Percentiles rank a stretch among this genome's conserved stretches.
These are phyloP conservation scores for Alternaria novae-zelandiae DNA, from an alignment of 2,329 filamentous ascomycete species.

Conservation along the genomic window DNA sequence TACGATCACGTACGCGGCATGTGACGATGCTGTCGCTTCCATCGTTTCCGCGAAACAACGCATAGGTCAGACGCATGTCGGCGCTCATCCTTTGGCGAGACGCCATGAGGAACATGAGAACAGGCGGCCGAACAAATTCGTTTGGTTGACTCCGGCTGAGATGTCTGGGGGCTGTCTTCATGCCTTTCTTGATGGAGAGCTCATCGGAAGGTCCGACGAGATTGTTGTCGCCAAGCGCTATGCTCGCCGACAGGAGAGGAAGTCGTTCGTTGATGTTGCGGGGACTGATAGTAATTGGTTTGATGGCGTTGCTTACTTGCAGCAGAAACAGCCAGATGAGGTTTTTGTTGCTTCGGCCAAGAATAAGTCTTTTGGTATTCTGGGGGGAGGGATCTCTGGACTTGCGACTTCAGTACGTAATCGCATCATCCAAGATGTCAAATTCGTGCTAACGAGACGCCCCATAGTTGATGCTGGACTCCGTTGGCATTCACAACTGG, in stretches of 20 bases:
- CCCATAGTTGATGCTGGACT: constrained; percentile 35
- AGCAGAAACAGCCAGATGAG: constrained; percentile 57
- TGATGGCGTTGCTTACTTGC: constrained; percentile 64
- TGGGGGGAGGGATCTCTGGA: constrained; percentile 68
- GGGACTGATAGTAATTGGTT: constrained; percentile 65
- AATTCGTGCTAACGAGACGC: not conserved
- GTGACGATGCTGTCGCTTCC: constrained; percentile 4
- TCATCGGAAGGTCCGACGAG: constrained; percentile 46
- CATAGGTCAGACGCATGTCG: constrained; percentile 29
- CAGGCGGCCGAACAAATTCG: constrained; percentile 39
- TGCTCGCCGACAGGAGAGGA: constrained; percentile 29
- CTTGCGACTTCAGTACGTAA: constrained; percentile 56
- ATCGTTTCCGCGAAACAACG: constrained; percentile 13
- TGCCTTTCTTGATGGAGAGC: constrained; percentile 43
- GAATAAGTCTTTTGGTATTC: constrained; percentile 63
- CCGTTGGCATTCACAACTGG: constrained; percentile 63
- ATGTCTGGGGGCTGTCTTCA: constrained; percentile 48
- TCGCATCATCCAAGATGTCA: not conserved
- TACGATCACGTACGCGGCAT: constrained; percentile 29
- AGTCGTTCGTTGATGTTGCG: constrained; percentile 53
- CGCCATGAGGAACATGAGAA: constrained; percentile 23
- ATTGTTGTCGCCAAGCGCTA: constrained; percentile 27
- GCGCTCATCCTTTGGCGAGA: constrained; percentile 26
- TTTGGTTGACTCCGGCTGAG: constrained; percentile 50
- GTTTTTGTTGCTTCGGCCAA: constrained; percentile 61